Conservation (phyloP, 805 yeast genomes). For the Diddensiella santjacobensis region DNA sequence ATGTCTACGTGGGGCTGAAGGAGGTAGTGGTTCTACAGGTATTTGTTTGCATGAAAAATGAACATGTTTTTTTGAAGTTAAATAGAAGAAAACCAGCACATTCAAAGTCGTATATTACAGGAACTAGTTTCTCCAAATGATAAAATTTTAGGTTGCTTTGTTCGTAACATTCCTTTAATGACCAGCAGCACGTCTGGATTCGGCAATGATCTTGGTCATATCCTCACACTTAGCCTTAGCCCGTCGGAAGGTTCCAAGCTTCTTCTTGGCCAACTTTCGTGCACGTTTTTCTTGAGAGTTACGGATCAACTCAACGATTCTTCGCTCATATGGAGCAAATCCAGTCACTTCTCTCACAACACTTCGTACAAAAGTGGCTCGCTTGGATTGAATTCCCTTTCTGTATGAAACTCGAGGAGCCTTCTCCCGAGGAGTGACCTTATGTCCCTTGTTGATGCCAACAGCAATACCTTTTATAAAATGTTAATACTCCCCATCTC, state of each 20-base stretch:
- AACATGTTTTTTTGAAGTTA: too few species aligned
- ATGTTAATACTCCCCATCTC: not conserved
- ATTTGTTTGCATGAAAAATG: too few species aligned
- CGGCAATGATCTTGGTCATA: slow-evolving; percentile 93
- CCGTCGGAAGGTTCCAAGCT: slow-evolving; percentile 98
- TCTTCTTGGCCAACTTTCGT: slow-evolving; percentile 99
- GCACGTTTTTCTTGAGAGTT: slow-evolving; percentile 99
- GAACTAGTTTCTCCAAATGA: too few species aligned
- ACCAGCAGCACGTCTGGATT: slow-evolving; percentile 59
- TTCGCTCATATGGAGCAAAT: slow-evolving; percentile 99
- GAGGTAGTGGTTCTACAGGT: too few species aligned
- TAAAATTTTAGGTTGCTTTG: too few species aligned
- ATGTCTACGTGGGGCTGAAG: too few species aligned
- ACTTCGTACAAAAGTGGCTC: slow-evolving; percentile 93
- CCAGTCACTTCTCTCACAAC: slow-evolving; percentile 97
- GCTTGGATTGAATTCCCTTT: slow-evolving; percentile 95
- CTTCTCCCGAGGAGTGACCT: slow-evolving; percentile 79
- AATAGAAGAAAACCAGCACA: too few species aligned
- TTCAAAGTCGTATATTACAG: too few species aligned
- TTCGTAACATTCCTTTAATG: slow-evolving; percentile 20
- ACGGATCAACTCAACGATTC: slow-evolving; percentile 98
- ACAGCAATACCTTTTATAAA: slow-evolving; percentile 71
- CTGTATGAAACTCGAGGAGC: slow-evolving; percentile 90
- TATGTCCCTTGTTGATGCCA: slow-evolving; percentile 99
- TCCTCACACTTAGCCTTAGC: slow-evolving; percentile 99